Evolutionary conservation across 2,329 filamentous ascomycete genomes (phyloP).

Genomic region (Xylariales sp.): DNA sequence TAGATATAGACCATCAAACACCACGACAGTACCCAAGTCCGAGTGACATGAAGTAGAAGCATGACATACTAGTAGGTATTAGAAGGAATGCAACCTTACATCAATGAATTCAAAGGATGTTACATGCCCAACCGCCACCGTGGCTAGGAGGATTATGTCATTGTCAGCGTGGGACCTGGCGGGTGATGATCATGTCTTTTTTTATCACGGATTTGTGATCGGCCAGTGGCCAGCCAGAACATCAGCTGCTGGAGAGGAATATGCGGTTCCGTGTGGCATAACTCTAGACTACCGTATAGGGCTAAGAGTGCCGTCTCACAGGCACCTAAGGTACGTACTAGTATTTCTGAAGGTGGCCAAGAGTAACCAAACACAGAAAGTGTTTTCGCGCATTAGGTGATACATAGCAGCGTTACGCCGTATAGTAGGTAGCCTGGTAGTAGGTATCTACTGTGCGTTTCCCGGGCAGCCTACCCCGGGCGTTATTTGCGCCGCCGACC

Average conservation of each 20-base stretch:
- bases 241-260: not conserved
- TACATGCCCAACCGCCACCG: conserved; percentile 18
- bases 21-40: not conserved
- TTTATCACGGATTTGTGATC: conserved; percentile 11
- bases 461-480: too few relatives aligned
- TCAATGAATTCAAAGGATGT: conserved; percentile 15
- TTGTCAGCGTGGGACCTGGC: conserved; percentile 17
- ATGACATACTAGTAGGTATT: not conserved
- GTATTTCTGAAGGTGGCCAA: not conserved
- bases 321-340: too few relatives aligned
- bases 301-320: conserved; percentile 1
- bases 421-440: too few relatives aligned
- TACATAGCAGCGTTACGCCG: too few relatives aligned
- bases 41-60: not conserved
- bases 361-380: too few relatives aligned
- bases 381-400: too few relatives aligned
- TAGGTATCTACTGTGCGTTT: too few relatives aligned
- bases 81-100: conserved; percentile 30
- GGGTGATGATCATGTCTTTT: conserved; percentile 24
- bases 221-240: too few relatives aligned
- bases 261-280: not conserved
- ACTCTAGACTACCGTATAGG: not conserved
- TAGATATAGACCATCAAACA: not conserved
- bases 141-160: conserved; percentile 25
- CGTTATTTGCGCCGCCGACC: too few relatives aligned